phyloP scores from a whole-genome alignment of 805 yeast genomes.

The Wickerhamiella shivajii region DNA sequence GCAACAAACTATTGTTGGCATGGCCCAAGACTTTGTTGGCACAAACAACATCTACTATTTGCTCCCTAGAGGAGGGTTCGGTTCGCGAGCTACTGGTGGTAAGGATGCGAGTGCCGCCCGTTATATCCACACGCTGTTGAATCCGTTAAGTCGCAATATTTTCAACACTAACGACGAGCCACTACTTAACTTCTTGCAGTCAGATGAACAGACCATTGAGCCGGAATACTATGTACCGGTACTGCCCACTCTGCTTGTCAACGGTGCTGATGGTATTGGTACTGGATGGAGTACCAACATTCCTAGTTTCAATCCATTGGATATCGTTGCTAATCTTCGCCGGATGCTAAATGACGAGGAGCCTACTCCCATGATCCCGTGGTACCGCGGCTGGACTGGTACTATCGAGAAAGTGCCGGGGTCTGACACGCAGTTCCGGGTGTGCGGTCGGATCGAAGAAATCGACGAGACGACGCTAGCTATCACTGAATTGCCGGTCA shows the following conservation, averaged over 20 bases:
- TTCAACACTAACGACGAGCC: slow-evolving; percentile 74
- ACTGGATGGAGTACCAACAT: slow-evolving; percentile 96
- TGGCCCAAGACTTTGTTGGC: slow-evolving; percentile 93
- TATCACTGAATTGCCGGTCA: slow-evolving; percentile 84
- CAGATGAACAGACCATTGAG: slow-evolving; percentile 86
- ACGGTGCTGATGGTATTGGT: slow-evolving; percentile 96
- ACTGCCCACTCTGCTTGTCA: slow-evolving; percentile 87
- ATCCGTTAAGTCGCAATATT: slow-evolving; percentile 56
- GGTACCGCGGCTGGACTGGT: slow-evolving; percentile 96
- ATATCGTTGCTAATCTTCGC: slow-evolving; percentile 60
- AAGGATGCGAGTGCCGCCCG: slow-evolving; percentile 98
- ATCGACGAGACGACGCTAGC: slow-evolving; percentile 66
- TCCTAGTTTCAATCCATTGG: slow-evolving; percentile 80
- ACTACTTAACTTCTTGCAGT: slow-evolving; percentile 64
- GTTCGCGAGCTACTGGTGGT: slow-evolving; percentile 94
- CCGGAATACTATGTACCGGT: slow-evolving; percentile 93
- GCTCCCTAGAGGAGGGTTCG: slow-evolving; percentile 88
- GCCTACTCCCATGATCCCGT: slow-evolving; percentile 63
- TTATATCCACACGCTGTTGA: slow-evolving; percentile 80
- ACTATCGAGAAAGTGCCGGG: slow-evolving; percentile 39
- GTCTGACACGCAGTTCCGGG: slow-evolving; percentile 50
- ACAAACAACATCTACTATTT: slow-evolving; percentile 74
- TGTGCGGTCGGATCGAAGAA: slow-evolving; percentile 70
- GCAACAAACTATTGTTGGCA: slow-evolving; percentile 76
- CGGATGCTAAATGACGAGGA: slow-evolving; percentile 61